Evolutionary conservation across 768 basidiomycete species (phyloP).

Genomic region (Lactifluus pinguis): DNA sequence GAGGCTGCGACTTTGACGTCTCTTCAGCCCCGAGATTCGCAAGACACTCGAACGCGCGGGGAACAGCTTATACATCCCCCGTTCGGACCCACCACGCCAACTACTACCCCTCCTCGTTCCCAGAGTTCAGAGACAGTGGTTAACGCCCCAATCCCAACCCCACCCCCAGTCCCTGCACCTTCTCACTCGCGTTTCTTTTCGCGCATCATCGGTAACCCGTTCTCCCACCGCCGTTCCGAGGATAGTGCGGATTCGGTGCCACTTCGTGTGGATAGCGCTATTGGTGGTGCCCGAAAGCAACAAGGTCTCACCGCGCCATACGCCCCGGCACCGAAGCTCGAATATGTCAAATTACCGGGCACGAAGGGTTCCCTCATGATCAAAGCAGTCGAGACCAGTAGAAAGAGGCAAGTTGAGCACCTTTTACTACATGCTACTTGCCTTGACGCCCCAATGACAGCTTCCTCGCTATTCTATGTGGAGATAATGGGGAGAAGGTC

Average conservation of each 20-base stretch:
- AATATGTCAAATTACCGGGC: constrained; percentile 87
- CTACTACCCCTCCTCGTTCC: not conserved
- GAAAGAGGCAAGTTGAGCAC: constrained; percentile 54
- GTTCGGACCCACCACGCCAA: not conserved
- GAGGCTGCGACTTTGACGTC: not conserved
- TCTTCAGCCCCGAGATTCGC: not conserved
- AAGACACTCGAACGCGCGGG: not conserved
- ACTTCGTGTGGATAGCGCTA: constrained; percentile 32
- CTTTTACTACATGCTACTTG: not conserved
- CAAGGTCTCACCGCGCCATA: constrained; percentile 34
- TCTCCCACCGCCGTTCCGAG: constrained; percentile 50
- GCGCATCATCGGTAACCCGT: constrained; percentile 58
- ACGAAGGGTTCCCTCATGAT: constrained; percentile 80
- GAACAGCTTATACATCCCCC: not conserved
- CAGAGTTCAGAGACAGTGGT: not conserved
- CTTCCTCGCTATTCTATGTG: constrained; percentile 88
- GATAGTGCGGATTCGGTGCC: constrained; percentile 35
- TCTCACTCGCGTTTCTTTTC: constrained; percentile 61
- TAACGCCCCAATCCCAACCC: constrained; percentile 6
- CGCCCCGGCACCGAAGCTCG: constrained; percentile 71
- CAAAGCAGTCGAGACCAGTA: constrained; percentile 82
- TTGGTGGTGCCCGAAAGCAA: constrained; percentile 29
- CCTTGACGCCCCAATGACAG: constrained; percentile 29
- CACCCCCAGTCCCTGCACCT: constrained; percentile 24
- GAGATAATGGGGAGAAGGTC: constrained; percentile 87